phyloP scores from a whole-genome alignment of 768 basidiomycete genomes.

The Boletus insuetus region DNA sequence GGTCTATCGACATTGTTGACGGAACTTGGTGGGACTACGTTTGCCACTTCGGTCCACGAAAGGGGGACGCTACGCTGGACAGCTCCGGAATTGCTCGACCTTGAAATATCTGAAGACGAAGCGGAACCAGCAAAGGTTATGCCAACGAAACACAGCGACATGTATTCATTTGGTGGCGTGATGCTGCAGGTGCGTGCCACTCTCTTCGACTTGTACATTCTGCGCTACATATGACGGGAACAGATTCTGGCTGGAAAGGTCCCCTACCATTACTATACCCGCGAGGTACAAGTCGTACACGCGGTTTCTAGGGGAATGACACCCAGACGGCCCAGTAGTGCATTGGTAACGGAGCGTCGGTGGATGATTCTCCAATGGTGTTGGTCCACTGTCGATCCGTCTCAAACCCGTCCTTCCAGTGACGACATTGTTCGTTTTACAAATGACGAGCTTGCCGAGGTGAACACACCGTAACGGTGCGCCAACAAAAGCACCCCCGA shows the following conservation, averaged over 20 bases:
- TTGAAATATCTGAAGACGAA: constrained; percentile 11
- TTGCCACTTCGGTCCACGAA: constrained; percentile 32
- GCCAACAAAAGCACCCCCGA: too few relatives aligned
- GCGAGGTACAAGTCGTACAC: constrained; percentile 10
- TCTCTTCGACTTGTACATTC: background rate
- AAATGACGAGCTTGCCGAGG: background rate
- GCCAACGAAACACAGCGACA: constrained; percentile 12
- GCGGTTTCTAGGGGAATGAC: constrained; percentile 13
- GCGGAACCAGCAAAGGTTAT: constrained; percentile 3
- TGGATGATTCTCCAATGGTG: constrained; percentile 12
- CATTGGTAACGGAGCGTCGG: constrained; percentile 4
- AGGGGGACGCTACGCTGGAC: constrained; percentile 31
- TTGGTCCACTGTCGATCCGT: constrained; percentile 24
- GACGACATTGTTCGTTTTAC: constrained; percentile 25
- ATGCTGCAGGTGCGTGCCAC: constrained; percentile 15
- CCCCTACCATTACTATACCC: constrained; percentile 12
- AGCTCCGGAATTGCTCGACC: constrained; percentile 31
- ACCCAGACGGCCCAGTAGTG: constrained; percentile 4
- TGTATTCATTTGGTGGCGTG: constrained; percentile 33
- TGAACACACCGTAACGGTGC: background rate
- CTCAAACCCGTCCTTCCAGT: constrained; percentile 28
- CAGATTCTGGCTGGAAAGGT: constrained; percentile 14
- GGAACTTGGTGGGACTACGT: constrained; percentile 37
- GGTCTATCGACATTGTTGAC: constrained; percentile 42
- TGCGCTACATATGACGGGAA: background rate